A percentile compares a stretch with the other conserved stretches of the same genome.
Conservation (phyloP, 306 rosid genomes). For the Coriaria nepalensis region DNA sequence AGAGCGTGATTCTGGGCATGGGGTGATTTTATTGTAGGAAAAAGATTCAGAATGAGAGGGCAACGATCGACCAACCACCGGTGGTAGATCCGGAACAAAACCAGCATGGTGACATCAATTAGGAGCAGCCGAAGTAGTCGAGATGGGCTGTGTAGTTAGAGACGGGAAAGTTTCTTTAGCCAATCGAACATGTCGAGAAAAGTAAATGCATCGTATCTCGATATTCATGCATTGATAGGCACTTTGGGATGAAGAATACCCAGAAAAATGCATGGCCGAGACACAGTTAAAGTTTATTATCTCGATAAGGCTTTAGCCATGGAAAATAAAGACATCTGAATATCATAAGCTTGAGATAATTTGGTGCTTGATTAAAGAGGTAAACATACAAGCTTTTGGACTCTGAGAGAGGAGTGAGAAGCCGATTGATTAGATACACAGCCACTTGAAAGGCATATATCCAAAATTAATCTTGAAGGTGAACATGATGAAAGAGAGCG, state of each 20-base stretch:
- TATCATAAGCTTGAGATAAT: not conserved
- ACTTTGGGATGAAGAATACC: not conserved
- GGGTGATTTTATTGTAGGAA: too few species aligned
- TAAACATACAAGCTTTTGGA: not conserved
- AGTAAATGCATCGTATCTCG: not conserved
- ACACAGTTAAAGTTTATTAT: not conserved
- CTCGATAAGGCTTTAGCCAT: not conserved
- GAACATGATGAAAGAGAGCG: not conserved
- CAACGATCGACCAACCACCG: too few species aligned
- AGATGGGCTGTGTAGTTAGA: too few species aligned
- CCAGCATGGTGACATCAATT: too few species aligned
- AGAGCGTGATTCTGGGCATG: too few species aligned
- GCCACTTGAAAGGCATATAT: not conserved
- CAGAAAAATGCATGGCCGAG: not conserved
- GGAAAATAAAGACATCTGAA: not conserved
- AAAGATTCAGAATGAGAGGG: too few species aligned
- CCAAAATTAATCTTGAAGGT: not conserved
- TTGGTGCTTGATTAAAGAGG: not conserved
- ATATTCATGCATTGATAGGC: not conserved
- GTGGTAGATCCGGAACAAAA: too few species aligned
- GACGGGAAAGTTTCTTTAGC: not conserved
- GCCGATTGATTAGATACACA: not conserved
- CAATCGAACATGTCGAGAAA: not conserved
- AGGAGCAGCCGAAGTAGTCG: too few species aligned
- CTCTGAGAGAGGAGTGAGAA: not conserved